Conservation (phyloP, 1,284 basidiomycete genomes). For the Leccinum colubrinum region DNA sequence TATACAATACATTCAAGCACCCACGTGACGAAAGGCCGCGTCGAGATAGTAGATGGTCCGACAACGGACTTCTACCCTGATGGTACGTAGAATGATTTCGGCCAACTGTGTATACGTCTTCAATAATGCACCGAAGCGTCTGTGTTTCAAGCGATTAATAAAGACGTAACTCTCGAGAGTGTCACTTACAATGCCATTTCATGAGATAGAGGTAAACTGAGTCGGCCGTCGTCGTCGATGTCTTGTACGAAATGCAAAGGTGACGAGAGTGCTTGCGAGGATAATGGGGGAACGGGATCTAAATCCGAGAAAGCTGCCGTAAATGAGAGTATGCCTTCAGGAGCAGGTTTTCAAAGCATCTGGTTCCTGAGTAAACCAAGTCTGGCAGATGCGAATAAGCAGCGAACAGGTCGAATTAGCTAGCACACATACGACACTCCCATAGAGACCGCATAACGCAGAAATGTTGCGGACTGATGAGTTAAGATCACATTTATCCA, state of each 20-base stretch:
- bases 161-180: neutral
- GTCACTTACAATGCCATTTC: slow-evolving; percentile 83
- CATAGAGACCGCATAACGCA: too few relatives aligned
- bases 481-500: slow-evolving; percentile 73
- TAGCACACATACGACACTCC: slow-evolving; percentile 62
- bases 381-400: slow-evolving; percentile 43
- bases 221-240: slow-evolving; percentile 37
- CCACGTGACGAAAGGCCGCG: slow-evolving; percentile 72
- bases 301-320: slow-evolving; percentile 42
- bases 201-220: slow-evolving; percentile 75
- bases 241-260: slow-evolving; percentile 37
- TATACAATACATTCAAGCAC: slow-evolving; percentile 16
- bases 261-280: slow-evolving; percentile 49
- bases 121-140: slow-evolving; percentile 87
- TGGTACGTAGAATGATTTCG: slow-evolving; percentile 83
- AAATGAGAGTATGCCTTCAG: slow-evolving; percentile 57
- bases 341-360: slow-evolving; percentile 61
- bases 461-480: slow-evolving; percentile 33
- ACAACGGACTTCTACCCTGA: slow-evolving; percentile 88
- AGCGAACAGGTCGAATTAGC: neutral
- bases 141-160: slow-evolving; percentile 32
- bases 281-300: slow-evolving; percentile 48
- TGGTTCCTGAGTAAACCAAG: slow-evolving; percentile 79
- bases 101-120: slow-evolving; percentile 90
- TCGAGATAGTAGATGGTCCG: slow-evolving; percentile 83